phyloP scores from a whole-genome alignment of 108 stramenopile genomes.

The Pseudonitzschia multistriata region DNA sequence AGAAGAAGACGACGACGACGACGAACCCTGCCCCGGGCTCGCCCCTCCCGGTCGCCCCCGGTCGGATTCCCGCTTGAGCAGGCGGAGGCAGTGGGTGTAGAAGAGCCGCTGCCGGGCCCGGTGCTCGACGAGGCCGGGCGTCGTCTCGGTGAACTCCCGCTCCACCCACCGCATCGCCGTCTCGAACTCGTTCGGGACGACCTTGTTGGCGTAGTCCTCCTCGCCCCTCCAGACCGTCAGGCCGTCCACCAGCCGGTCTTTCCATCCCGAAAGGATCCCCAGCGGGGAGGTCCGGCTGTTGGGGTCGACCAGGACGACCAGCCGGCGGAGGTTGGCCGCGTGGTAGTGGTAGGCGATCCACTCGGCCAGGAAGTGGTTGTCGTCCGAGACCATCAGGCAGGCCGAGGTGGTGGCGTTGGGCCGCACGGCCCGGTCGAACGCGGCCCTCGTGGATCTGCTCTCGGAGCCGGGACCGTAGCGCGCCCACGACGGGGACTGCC shows the following conservation, averaged over 20 bases:
- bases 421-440: too few relatives aligned
- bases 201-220: conserved; percentile 24
- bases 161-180: conserved; percentile 19
- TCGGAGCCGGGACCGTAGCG: too few relatives aligned
- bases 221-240: conserved; percentile 39
- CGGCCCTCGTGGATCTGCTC: too few relatives aligned
- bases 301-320: conserved; percentile 51
- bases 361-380: conserved; percentile 52
- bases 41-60: background rate
- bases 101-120: conserved; percentile 49
- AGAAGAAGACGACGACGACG: background rate
- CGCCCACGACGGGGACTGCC: too few relatives aligned
- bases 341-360: conserved; percentile 67
- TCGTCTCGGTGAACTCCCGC: conserved; percentile 17
- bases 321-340: conserved; percentile 33
- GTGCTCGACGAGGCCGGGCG: conserved; percentile 29
- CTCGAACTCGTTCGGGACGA: conserved; percentile 19
- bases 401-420: conserved; percentile 17
- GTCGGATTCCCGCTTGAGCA: conserved; percentile 23
- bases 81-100: conserved; percentile 44
- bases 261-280: conserved; percentile 38
- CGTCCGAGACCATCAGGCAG: conserved; percentile 62
- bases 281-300: conserved; percentile 36
- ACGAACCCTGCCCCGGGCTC: background rate
- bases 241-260: conserved; percentile 21